These are phyloP conservation scores for Danielia oregonensis DNA, from an alignment of 805 yeast genomes.

Conservation along the genomic window DNA sequence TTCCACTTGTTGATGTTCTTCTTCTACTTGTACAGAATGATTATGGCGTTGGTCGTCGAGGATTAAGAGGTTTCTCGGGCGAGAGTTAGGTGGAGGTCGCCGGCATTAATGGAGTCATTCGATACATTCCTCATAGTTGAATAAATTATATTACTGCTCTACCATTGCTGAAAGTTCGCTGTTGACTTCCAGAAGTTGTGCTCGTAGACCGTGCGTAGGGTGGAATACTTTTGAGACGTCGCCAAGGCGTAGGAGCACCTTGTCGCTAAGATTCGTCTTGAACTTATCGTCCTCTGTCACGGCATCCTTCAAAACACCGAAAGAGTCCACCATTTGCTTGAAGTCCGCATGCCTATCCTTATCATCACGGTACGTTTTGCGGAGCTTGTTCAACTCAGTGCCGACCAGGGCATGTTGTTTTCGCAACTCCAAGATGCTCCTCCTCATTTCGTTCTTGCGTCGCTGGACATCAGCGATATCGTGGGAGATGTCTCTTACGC, in stretches of 20 bases:
- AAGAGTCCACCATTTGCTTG: slow-evolving; percentile 9
- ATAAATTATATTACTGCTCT: background rate
- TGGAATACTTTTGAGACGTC: slow-evolving; percentile 5
- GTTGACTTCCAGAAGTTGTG: slow-evolving; percentile 9
- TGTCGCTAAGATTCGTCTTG: background rate
- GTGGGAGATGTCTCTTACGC: slow-evolving; percentile 27
- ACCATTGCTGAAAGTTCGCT: background rate
- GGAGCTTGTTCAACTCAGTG: slow-evolving; percentile 24
- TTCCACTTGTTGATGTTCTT: slow-evolving; percentile 90
- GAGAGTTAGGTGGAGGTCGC: background rate
- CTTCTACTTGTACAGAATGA: slow-evolving; percentile 94
- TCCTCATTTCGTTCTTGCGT: slow-evolving; percentile 28
- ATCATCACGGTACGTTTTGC: slow-evolving; percentile 18
- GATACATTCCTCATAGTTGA: no score
- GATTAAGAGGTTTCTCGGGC: slow-evolving; percentile 18
- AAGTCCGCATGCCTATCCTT: slow-evolving; percentile 16
- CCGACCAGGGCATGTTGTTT: slow-evolving; percentile 31
- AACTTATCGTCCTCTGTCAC: background rate
- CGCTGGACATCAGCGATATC: slow-evolving; percentile 28
- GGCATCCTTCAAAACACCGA: slow-evolving; percentile 6
- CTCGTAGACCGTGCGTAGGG: slow-evolving; percentile 7
- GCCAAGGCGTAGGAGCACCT: slow-evolving; percentile 2
- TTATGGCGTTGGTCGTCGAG: slow-evolving; percentile 82
- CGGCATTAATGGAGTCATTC: background rate
- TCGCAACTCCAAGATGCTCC: slow-evolving; percentile 26